Percentiles rank a stretch among this genome's conserved stretches.
Conservation (phyloP, 768 basidiomycete genomes). For the Rhizopogon vulgaris region DNA sequence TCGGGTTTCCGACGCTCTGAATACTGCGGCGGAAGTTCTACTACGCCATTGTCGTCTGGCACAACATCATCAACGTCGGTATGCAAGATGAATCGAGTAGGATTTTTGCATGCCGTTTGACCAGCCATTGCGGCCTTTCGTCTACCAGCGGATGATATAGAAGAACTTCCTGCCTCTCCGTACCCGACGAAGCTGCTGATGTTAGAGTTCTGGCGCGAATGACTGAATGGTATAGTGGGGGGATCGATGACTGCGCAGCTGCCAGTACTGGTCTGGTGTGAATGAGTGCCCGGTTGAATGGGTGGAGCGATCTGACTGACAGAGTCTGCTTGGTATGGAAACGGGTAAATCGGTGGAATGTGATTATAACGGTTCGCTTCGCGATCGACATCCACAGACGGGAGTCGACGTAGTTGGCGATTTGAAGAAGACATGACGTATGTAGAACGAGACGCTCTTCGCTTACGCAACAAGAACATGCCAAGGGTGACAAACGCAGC, state of each 20-base stretch:
- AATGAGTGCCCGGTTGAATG: background rate
- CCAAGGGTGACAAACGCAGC: conserved; percentile 46
- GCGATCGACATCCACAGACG: conserved; percentile 34
- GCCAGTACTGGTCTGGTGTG: background rate
- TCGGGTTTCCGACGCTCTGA: conserved; percentile 36
- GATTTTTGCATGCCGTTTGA: conserved; percentile 28
- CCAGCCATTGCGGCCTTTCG: conserved; percentile 56
- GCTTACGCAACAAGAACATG: conserved; percentile 41
- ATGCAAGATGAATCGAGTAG: conserved; percentile 58
- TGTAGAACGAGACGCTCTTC: conserved; percentile 16
- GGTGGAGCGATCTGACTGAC: conserved; percentile 12
- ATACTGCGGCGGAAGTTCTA: conserved; percentile 77
- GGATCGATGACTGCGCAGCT: background rate
- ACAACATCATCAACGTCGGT: conserved; percentile 59
- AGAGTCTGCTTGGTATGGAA: conserved; percentile 22
- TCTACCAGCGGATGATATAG: conserved; percentile 34
- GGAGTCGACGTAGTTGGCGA: conserved; percentile 25
- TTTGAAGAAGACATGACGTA: conserved; percentile 23
- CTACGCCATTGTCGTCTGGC: conserved; percentile 43
- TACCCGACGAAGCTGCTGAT: conserved; percentile 13
- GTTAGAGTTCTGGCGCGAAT: conserved; percentile 17
- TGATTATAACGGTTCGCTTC: conserved; percentile 21
- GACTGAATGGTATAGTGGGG: background rate
- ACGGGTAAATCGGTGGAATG: conserved; percentile 29
- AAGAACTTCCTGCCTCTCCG: conserved; percentile 15